phyloP scores from a whole-genome alignment of 805 yeast species.

The Groenewaldozyma salmanticensis region DNA sequence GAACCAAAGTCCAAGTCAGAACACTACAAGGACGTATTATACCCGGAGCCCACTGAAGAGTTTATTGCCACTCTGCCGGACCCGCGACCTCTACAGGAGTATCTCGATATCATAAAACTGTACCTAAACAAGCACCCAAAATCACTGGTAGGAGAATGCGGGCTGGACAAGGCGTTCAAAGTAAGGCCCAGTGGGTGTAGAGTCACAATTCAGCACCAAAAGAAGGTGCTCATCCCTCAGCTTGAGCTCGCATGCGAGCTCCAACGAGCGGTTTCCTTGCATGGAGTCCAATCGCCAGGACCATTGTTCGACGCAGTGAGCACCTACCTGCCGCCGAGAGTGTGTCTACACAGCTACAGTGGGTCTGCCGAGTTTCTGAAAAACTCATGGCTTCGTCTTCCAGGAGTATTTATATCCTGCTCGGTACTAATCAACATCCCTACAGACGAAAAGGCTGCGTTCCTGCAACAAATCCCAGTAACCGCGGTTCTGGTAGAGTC shows the following conservation, averaged over 20 bases:
- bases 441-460: conserved; percentile 23
- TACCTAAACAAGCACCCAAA: conserved; percentile 25
- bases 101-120: conserved; percentile 27
- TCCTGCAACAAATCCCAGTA: conserved; percentile 29
- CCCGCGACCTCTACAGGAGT: conserved; percentile 40
- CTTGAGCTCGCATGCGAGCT: conserved; percentile 43
- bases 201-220: conserved; percentile 62
- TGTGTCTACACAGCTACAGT: conserved; percentile 76
- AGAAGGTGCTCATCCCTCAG: conserved; percentile 39
- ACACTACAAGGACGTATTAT: conserved; percentile 52
- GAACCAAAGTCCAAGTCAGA: conserved; percentile 27
- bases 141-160: conserved; percentile 81
- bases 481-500: conserved; percentile 41
- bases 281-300: conserved; percentile 78
- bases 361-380: conserved; percentile 59
- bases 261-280: conserved; percentile 56
- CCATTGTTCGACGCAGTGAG: conserved; percentile 37
- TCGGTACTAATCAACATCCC: conserved; percentile 40
- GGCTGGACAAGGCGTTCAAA: conserved; percentile 69
- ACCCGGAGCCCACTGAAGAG: conserved; percentile 27
- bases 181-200: conserved; percentile 39
- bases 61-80: conserved; percentile 46
- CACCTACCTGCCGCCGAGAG: conserved; percentile 23
- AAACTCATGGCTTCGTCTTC: conserved; percentile 17
- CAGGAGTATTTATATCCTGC: conserved; percentile 41